Conservation (phyloP, 306 rosid species). For the Quercus wislizeni region DNA sequence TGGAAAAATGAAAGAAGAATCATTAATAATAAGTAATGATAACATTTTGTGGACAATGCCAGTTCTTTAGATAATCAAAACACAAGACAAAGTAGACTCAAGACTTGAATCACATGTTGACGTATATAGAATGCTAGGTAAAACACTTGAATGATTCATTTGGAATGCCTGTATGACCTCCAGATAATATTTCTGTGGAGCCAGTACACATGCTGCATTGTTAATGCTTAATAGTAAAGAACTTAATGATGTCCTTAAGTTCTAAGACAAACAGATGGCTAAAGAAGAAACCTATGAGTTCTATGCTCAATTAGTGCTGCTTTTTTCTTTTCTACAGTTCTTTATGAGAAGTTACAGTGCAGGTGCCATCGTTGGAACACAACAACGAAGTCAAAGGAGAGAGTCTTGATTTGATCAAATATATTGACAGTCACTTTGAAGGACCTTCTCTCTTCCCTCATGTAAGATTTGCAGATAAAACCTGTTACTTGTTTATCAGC, state of each 20-base stretch:
- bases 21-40: neutral
- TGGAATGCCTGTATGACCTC: neutral
- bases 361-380: constrained; percentile 69
- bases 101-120: neutral
- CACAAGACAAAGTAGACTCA: neutral
- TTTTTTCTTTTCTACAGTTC: neutral
- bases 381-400: constrained; percentile 61
- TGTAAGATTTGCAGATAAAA: constrained; percentile 37
- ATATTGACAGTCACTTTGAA: constrained; percentile 52
- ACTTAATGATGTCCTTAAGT: neutral
- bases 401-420: constrained; percentile 69
- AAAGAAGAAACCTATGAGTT: neutral
- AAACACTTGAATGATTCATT: neutral
- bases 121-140: neutral
- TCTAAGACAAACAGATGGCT: neutral
- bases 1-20: neutral
- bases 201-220: neutral
- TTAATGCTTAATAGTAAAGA: neutral
- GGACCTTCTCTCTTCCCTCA: constrained; percentile 66
- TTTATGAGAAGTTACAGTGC: neutral
- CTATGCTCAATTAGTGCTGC: neutral
- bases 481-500: neutral
- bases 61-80: neutral
- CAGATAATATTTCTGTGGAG: neutral
- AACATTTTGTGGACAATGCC: neutral